phyloP scores from a whole-genome alignment of 2,329 filamentous ascomycete genomes.

The Hymenoscyphus scutula region DNA sequence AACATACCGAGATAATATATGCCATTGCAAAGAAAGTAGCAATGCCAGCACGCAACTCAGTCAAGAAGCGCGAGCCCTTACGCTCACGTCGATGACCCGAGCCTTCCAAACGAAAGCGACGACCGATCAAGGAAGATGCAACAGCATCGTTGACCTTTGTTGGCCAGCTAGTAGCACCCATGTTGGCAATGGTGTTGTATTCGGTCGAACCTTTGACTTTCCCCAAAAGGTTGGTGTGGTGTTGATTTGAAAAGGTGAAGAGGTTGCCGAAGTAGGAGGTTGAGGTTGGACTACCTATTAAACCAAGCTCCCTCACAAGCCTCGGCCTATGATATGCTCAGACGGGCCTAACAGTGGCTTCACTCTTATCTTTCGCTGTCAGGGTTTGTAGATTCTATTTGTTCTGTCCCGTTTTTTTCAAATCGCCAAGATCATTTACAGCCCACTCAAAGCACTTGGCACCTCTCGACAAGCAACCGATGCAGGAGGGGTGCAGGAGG shows the following conservation, averaged over 20 bases:
- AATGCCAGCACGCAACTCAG: conserved; percentile 76
- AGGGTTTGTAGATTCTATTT: not conserved
- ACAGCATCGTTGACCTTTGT: conserved; percentile 39
- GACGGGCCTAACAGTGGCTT: not conserved
- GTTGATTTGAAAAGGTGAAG: not conserved
- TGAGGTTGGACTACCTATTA: not conserved
- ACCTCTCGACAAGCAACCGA: not conserved
- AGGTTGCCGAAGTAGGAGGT: not conserved
- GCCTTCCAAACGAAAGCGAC: conserved; percentile 75
- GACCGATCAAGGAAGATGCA: conserved; percentile 61
- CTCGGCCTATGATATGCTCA: not conserved
- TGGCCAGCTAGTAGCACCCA: conserved; percentile 8
- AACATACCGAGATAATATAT: conserved; percentile 58
- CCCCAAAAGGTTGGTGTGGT: not conserved
- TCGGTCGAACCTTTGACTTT: not conserved
- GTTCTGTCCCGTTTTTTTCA: not conserved
- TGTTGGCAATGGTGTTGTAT: conserved; percentile 6
- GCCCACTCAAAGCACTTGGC: not conserved
- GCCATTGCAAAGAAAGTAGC: conserved; percentile 68
- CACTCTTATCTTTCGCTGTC: not conserved
- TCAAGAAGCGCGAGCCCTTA: conserved; percentile 70
- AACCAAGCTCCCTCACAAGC: not conserved
- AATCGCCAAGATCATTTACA: not conserved
- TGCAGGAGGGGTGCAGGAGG: not conserved
- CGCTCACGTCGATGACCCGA: conserved; percentile 60